A percentile compares a stretch with the other conserved stretches of the same genome.
phyloP scores from a whole-genome alignment of 2,329 filamentous ascomycete genomes.

The Colletotrichum cordylinicola region DNA sequence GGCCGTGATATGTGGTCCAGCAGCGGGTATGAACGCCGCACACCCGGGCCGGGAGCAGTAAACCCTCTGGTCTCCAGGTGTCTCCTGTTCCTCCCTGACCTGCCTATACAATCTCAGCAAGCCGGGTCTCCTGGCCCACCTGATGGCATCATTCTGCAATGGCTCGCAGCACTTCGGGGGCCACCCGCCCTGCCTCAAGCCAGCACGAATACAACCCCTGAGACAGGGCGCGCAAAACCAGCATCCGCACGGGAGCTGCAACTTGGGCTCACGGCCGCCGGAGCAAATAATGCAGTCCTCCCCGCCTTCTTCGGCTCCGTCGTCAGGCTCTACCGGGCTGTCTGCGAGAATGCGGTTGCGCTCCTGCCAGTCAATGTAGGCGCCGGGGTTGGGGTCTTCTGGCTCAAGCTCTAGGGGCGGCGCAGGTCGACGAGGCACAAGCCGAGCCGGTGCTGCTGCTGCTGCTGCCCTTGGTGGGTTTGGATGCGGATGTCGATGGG shows the following conservation, averaged over 20 bases:
- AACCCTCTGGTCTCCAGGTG: not conserved
- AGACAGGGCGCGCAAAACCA: constrained; percentile 20
- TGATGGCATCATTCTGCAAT: constrained; percentile 4
- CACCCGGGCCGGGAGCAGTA: constrained; percentile 21
- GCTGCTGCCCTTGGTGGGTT: not conserved
- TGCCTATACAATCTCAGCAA: constrained; percentile 12
- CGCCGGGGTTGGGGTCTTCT: not conserved
- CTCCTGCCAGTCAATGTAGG: constrained; percentile 6
- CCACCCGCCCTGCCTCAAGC: constrained; percentile 16
- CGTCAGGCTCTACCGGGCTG: not conserved
- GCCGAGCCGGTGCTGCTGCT: not conserved
- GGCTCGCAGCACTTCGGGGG: constrained; percentile 23
- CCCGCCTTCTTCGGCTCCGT: not conserved
- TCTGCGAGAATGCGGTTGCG: constrained; percentile 11
- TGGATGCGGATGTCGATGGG: not conserved
- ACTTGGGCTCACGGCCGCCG: not conserved
- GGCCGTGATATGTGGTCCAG: not conserved
- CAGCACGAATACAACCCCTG: constrained; percentile 13
- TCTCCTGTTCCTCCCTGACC: constrained; percentile 15
- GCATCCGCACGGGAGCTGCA: constrained; percentile 18
- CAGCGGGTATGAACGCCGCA: constrained; percentile 17
- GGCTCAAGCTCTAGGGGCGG: not conserved
- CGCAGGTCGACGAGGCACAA: not conserved
- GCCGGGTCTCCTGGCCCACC: not conserved
- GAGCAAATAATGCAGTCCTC: constrained; percentile 9